Base-by-base conservation (phyloP, 2,329 filamentous ascomycete genomes). In the Paraphaeosphaeria sporulosa region DNA sequence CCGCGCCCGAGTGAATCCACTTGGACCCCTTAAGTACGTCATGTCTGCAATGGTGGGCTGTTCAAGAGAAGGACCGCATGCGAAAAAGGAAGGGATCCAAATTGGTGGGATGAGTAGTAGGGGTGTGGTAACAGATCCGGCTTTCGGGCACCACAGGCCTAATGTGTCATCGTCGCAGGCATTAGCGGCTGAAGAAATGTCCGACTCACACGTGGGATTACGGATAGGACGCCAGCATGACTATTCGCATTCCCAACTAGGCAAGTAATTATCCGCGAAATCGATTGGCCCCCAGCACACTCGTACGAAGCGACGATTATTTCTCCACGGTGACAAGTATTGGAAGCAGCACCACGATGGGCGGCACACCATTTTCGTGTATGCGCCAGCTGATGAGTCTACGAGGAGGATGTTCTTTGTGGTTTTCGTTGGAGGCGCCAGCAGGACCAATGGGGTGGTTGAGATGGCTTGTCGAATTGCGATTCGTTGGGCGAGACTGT, bases 371-470 rank as follows among this genome's bases (percentile, higher is more conserved):
- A n/a, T 21, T 3, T 44, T 13, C 8, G 42, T 44, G 19, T 55
- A 32, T 60, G 40, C 43, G 40, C 47, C 54, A 57, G 48, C 25
- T 23, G 48, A 51, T 51, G n/a, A 19, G 59, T 53, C 57, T 58
- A 57, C 57, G 51, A 64, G 65, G 57, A 40, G 49, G 30, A 48
- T 63, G 58, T 64, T 17, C 58, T 66, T 65, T 68, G 63, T 64
- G 66, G 60, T 58, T 60, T 55, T 53, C 43, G 55, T 63, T 61
- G 55, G 64, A 67, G 68, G 72, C 71, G 73, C 66, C 61, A 58
- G 49, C 34, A 50, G 27, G 64, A 59, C 74, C 71, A 77, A 76
- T 77, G 59, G 60, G 46, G 49, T 23, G 60, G 64, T 21, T 13
- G 54, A 56, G 60, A 51, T 57, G 61, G 64, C 59, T 19, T 55